Conservation (phyloP, 2,329 filamentous ascomycete genomes). For the Chrysoporthe cubensis region DNA sequence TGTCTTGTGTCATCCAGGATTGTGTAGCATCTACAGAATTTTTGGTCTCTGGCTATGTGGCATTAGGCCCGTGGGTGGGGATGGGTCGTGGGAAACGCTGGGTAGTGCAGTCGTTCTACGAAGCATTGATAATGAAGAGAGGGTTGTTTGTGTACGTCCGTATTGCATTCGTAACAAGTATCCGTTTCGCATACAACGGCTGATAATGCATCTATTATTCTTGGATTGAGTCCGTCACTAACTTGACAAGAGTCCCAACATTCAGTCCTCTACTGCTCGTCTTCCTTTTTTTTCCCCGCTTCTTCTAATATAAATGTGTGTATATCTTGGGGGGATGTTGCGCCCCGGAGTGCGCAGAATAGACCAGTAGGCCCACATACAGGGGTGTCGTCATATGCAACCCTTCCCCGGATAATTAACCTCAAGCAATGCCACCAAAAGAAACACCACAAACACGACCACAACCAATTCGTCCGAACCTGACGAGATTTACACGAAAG, state of each 20-base stretch:
- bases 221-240: not conserved
- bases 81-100: not conserved
- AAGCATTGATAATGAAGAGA: conserved; percentile 17
- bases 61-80: not conserved
- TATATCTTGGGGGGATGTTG: not conserved
- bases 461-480: too few species aligned
- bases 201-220: not conserved
- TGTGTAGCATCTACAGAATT: not conserved
- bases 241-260: too few species aligned
- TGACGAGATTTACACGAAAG: not conserved
- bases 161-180: not conserved
- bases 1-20: not conserved
- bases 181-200: not conserved
- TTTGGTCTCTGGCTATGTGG: not conserved
- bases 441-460: too few species aligned
- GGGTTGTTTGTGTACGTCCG: too few species aligned
- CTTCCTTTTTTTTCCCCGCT: not conserved
- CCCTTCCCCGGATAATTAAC: not conserved
- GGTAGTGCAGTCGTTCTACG: not conserved
- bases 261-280: too few species aligned
- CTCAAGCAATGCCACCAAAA: too few species aligned
- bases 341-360: not conserved
- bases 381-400: conserved; percentile 6
- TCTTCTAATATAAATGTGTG: not conserved
- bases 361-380: not conserved